Evolutionary conservation across 495 filamentous ascomycete species (phyloP).

Genomic region (Rhizodiscina lignyota): DNA sequence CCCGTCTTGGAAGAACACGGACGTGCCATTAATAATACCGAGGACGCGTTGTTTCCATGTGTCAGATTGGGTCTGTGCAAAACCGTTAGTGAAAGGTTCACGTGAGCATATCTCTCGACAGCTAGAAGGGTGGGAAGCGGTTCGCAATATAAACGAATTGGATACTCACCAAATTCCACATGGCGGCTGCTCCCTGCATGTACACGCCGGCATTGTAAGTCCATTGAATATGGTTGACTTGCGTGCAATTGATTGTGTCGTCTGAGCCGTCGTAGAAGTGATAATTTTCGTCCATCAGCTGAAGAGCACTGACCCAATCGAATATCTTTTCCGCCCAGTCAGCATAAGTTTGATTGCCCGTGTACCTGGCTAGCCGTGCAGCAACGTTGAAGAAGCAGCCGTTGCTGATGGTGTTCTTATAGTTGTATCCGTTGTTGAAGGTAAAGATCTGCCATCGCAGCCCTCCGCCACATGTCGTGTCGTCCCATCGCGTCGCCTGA

Average conservation of each 20-base stretch:
- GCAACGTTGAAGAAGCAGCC: slow-evolving; percentile 71
- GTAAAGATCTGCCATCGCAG: slow-evolving; percentile 74
- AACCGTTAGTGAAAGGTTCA: slow-evolving; percentile 1
- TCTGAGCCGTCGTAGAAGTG: slow-evolving; percentile 52
- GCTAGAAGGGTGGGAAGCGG: neutral
- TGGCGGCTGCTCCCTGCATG: slow-evolving; percentile 54
- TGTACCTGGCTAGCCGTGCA: slow-evolving; percentile 57
- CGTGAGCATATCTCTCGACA: neutral
- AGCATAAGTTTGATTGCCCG: slow-evolving; percentile 57
- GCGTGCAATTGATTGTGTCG: slow-evolving; percentile 36
- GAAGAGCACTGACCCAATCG: slow-evolving; percentile 46
- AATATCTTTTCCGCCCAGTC: slow-evolving; percentile 58
- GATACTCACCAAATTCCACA: slow-evolving; percentile 50
- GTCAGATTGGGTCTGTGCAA: slow-evolving; percentile 22
- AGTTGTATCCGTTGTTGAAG: slow-evolving; percentile 66
- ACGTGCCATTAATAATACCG: slow-evolving; percentile 35
- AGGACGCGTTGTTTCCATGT: slow-evolving; percentile 41
- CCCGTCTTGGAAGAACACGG: slow-evolving; percentile 37
- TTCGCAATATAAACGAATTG: neutral
- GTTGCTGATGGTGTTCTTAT: slow-evolving; percentile 68
- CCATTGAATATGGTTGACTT: slow-evolving; percentile 51
- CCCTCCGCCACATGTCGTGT: slow-evolving; percentile 51
- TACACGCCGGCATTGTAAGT: slow-evolving; percentile 62
- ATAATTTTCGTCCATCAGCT: slow-evolving; percentile 35
- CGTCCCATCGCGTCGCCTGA: slow-evolving; percentile 56